These are phyloP conservation scores for Coemansia sp. DNA, from an alignment of 192 early-diverging fungal genomes.

Conservation along the genomic window DNA sequence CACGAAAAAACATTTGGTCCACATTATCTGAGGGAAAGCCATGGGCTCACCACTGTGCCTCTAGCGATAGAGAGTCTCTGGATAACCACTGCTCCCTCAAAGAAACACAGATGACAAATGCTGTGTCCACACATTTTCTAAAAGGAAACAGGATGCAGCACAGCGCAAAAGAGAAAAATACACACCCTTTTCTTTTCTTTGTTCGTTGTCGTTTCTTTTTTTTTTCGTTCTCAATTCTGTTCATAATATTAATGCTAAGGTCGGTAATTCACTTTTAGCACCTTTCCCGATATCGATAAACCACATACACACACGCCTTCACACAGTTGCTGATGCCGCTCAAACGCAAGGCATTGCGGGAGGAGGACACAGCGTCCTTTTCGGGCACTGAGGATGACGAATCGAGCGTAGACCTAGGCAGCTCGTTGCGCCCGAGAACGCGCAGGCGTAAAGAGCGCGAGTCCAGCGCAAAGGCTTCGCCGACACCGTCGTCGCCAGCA, in stretches of 20 bases:
- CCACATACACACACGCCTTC: not conserved
- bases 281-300: no score
- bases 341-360: slow-evolving; percentile 28
- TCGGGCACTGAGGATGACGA: slow-evolving; percentile 17
- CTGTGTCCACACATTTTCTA: not conserved
- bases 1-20: no score
- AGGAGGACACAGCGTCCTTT: slow-evolving; percentile 15
- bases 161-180: no score
- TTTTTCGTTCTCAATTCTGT: not conserved
- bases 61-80: no score
- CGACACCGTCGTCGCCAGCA: slow-evolving; percentile 26
- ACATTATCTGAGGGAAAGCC: no score
- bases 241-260: not conserved
- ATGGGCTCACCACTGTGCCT: no score
- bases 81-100: no score
- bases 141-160: no score
- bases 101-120: no score
- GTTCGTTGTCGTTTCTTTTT: not conserved
- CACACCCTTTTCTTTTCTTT: slow-evolving; percentile 1
- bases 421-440: slow-evolving; percentile 13
- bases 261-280: not conserved
- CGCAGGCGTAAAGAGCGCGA: slow-evolving; percentile 14
- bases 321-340: slow-evolving; percentile 26
- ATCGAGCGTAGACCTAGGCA: slow-evolving; percentile 18
- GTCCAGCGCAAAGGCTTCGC: not conserved